A percentile compares a stretch with the other conserved stretches of the same genome.
phyloP scores from a whole-genome alignment of 2,329 filamentous ascomycete species.

The Penicillium sp. region DNA sequence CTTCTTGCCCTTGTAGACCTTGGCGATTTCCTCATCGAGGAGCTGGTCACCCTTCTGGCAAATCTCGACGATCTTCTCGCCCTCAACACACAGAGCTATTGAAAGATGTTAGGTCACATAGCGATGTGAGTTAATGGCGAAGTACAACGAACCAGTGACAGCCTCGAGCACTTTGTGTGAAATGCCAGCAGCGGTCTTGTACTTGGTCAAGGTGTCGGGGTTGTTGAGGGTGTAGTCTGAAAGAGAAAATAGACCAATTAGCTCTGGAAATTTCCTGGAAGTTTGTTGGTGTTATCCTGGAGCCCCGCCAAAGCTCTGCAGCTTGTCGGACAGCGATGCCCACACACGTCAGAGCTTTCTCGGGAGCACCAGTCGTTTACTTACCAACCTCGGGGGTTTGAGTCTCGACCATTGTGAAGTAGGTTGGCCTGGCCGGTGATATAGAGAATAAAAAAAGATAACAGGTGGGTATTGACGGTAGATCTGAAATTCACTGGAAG shows the following conservation, averaged over 20 bases:
- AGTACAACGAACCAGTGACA: slow-evolving; percentile 59
- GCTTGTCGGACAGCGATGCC: slow-evolving; percentile 20
- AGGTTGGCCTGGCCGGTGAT: slow-evolving; percentile 25
- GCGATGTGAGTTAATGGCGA: background rate
- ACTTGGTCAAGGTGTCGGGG: slow-evolving; percentile 95
- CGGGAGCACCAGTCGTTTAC: slow-evolving; percentile 29
- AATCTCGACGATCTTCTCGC: slow-evolving; percentile 88
- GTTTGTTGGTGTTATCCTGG: slow-evolving; percentile 13
- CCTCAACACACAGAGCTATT: slow-evolving; percentile 70
- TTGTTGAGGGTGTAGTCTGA: slow-evolving; percentile 86
- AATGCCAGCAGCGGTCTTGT: slow-evolving; percentile 94
- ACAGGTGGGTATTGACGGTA: slow-evolving; percentile 18
- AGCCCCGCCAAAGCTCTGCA: slow-evolving; percentile 19
- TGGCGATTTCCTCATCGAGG: slow-evolving; percentile 86
- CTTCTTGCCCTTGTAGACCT: slow-evolving; percentile 99
- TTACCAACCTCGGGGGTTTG: slow-evolving; percentile 44
- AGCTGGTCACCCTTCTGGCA: slow-evolving; percentile 96
- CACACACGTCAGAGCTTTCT: slow-evolving; percentile 37
- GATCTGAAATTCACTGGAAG: slow-evolving; percentile 22
- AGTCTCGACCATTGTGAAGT: slow-evolving; percentile 40
- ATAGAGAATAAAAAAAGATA: slow-evolving; percentile 17
- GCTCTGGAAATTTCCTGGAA: slow-evolving; percentile 1
- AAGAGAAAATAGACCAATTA: slow-evolving; percentile 18
- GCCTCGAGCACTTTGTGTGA: slow-evolving; percentile 92
- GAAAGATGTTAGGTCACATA: slow-evolving; percentile 21